Base-by-base conservation (phyloP, 1,284 basidiomycete genomes). In the Cystobasidium pallidum region DNA sequence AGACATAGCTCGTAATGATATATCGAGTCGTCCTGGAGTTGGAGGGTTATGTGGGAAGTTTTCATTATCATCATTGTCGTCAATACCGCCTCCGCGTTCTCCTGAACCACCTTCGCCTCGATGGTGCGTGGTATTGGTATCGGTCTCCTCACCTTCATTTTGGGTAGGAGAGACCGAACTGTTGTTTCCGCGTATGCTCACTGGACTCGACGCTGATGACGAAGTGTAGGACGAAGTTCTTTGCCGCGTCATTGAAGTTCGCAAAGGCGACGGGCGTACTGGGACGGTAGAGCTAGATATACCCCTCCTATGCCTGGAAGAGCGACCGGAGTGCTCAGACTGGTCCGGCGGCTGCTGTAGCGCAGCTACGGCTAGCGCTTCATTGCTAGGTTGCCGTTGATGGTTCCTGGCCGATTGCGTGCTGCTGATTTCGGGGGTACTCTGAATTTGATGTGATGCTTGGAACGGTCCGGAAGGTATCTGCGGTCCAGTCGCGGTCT, bases 401-500 rank as follows among this genome's bases (percentile, higher is more conserved):
- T 71, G 68, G 11, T 76, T 55, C n/a, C 75, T 74, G 39, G 30
- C 36, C 0, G 54, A 57, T 32, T 36, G 30, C n/a, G 54, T 57
- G 1, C 30, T 17, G 17, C 75, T 39, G 54, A 13, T n/a, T 28
- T 57, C 54, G 3, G 21, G 17, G n/a, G 4, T n/a, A 6, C 34
- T 57, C 19, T 24, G 19, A 57, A 10, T n/a, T 24, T 61, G 58
- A 3, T 36, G 45, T 13, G 36, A 39, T 13, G 58, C 41, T 61
- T 61, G 58, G 26, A 45, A 61, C 21, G 58, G 58, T 45, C 39
- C 41, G 26, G 28, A 41, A n/a, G 73, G 67, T 1, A 80, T 73
- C 80, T 80, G 19, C 80, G 74, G 24, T 51, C 73, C 39, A 47
- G 81, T 51, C 32, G 47, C 93, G 1, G 92, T 91, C 80, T 94